Base-by-base conservation (phyloP, 2,329 filamentous ascomycete genomes). In the Lachnellula occidentalis region DNA sequence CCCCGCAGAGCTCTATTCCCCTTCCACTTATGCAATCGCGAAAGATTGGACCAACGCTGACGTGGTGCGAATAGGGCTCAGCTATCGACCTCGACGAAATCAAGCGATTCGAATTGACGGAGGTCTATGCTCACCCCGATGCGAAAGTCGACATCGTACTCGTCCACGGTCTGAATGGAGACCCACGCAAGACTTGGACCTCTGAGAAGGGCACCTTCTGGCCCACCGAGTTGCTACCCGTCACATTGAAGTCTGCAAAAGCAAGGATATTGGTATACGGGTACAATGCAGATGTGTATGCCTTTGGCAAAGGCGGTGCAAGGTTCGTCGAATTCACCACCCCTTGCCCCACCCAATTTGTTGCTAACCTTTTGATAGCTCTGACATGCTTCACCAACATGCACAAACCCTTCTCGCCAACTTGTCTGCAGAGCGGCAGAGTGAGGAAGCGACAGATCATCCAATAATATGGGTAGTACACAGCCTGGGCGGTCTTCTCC, bases 401-500 rank as follows among this genome's bases (percentile, higher is more conserved):
- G 86, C 86, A 0, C 85, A 89, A 71, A 86, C 80, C 11, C 73
- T 90, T 34, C 77, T 87, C 6, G 78, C 78, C 5, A 80, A 76
- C 45, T 73, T 90, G 15, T 80, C 82, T 2, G 74, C 82, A 34
- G 86, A 86, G 66, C 78, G 87, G 60, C 80, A 78, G 64, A 76
- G 76, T 60, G 76, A 80, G 58, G 74, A 78, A 50, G 81, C 80
- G 5, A 71, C 74, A 34, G 75, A 77, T 22, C 81, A 84, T 45
- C 85, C 87, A 5, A 88, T 92, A 61, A 84, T 92, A 57, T 92
- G 87, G 76, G 80, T 91, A 36, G 86, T 80, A 49, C 87, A 91
- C 69, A 88, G 85, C 50, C 74, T 91, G 2, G 88, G 87, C 4
- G 88, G 87, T 6, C 81, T 90, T 56, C 73, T 91, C 2, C 78